phyloP scores from a whole-genome alignment of 306 rosid genomes.

The Acacia crassicarpa region DNA sequence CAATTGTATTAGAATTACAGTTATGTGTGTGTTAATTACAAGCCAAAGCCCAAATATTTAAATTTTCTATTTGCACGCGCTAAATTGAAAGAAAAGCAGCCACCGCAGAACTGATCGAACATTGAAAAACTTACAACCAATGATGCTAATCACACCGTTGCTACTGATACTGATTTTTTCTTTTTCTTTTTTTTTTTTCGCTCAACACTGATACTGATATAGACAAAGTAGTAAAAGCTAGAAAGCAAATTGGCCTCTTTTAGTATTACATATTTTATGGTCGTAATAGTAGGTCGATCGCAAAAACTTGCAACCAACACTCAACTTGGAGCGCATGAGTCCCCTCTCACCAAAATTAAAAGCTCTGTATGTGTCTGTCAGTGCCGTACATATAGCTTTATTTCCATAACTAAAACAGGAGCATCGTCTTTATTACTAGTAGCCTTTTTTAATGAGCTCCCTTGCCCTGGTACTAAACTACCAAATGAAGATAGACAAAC shows the following conservation, averaged over 20 bases:
- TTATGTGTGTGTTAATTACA: too few species aligned
- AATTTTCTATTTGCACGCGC: too few species aligned
- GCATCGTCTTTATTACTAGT: background rate
- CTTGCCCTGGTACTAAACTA: slow-evolving; percentile 16
- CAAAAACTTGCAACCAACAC: background rate
- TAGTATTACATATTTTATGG: background rate
- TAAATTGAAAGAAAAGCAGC: background rate
- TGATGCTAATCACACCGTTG: background rate
- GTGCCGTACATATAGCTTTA: background rate
- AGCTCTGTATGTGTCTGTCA: background rate
- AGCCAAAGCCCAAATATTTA: too few species aligned
- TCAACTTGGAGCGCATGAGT: background rate
- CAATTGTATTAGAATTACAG: too few species aligned
- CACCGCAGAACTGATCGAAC: background rate
- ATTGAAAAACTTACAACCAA: background rate
- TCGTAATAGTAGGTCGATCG: background rate
- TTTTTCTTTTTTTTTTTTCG: too few species aligned
- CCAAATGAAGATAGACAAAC: slow-evolving; percentile 24
- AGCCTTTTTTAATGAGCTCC: background rate
- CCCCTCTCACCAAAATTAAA: background rate
- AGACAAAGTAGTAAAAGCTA: background rate
- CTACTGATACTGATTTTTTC: too few species aligned
- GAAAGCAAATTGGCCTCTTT: background rate
- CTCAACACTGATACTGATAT: background rate
- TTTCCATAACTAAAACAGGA: background rate